These are phyloP conservation scores for Corinectria fuckeliana DNA, from an alignment of 2,329 filamentous ascomycete genomes.

Conservation along the genomic window DNA sequence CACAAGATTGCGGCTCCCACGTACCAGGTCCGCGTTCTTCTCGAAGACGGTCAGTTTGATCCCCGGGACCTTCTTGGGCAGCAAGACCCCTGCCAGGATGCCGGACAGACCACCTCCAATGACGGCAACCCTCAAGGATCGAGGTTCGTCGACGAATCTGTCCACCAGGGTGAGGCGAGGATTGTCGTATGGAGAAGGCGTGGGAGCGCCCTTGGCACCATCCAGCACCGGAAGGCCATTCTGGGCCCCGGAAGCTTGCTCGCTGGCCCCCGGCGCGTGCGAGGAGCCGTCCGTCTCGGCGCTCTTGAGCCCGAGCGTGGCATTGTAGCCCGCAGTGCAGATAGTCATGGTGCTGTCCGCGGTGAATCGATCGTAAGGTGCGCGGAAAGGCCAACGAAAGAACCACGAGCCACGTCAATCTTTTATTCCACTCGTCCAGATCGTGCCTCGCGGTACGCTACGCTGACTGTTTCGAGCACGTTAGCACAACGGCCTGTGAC, in stretches of 20 bases:
- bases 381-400: not conserved
- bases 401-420: conserved; percentile 14
- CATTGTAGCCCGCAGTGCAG: conserved; percentile 11
- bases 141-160: conserved; percentile 45
- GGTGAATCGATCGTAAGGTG: not conserved
- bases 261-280: conserved; percentile 5
- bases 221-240: conserved; percentile 9
- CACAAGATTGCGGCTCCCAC: conserved; percentile 35
- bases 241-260: conserved; percentile 6
- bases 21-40: conserved; percentile 71
- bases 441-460: conserved; percentile 13
- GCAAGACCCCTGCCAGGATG: conserved; percentile 64
- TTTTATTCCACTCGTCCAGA: conserved; percentile 5
- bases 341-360: conserved; percentile 17
- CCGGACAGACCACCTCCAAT: conserved; percentile 47
- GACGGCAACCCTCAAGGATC: conserved; percentile 43
- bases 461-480: conserved; percentile 19
- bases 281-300: conserved; percentile 10
- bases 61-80: conserved; percentile 72
- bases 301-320: not conserved
- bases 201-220: conserved; percentile 23
- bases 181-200: conserved; percentile 30
- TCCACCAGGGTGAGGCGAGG: conserved; percentile 38
- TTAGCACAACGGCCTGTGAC: conserved; percentile 24
- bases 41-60: conserved; percentile 71